Evolutionary conservation across 2,329 filamentous ascomycete genomes (phyloP).

Genomic region (Aspergillus unguis): DNA sequence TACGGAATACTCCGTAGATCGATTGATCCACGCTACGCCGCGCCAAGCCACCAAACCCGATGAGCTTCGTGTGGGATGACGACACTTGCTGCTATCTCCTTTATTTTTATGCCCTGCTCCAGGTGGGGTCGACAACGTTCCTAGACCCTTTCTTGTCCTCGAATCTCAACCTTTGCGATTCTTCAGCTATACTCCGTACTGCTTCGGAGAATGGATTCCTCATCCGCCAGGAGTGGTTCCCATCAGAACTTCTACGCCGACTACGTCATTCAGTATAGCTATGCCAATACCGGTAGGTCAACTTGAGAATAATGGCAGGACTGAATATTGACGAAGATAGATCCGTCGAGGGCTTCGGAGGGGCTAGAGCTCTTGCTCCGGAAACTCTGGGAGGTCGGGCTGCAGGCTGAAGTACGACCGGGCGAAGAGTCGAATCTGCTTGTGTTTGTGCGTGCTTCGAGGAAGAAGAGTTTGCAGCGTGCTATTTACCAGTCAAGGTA

Average conservation of each 20-base stretch:
- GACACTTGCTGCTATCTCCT: background rate
- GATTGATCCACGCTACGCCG: background rate
- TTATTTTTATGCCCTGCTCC: background rate
- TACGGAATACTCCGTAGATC: background rate
- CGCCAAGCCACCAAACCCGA: background rate
- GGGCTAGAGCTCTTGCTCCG: conserved; percentile 77
- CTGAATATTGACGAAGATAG: conserved; percentile 43
- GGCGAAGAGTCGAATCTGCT: conserved; percentile 74
- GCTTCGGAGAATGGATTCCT: conserved; percentile 26
- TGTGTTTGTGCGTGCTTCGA: conserved; percentile 75
- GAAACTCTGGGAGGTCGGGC: conserved; percentile 70
- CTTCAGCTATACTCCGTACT: background rate
- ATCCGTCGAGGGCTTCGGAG: conserved; percentile 65
- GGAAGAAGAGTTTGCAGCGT: conserved; percentile 68
- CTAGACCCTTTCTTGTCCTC: background rate
- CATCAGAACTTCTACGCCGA: conserved; percentile 69
- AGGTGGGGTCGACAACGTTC: background rate
- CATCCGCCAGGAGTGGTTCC: conserved; percentile 24
- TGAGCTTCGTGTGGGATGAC: background rate
- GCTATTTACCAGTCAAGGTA: conserved; percentile 81
- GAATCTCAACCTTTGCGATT: background rate
- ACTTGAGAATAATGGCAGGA: conserved; percentile 1
- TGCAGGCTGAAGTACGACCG: conserved; percentile 82
- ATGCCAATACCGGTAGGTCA: conserved; percentile 61
- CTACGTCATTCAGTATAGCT: conserved; percentile 81